These are phyloP conservation scores for Incumbomyces lentus DNA, from an alignment of 2,329 filamentous ascomycete genomes.

Conservation along the genomic window DNA sequence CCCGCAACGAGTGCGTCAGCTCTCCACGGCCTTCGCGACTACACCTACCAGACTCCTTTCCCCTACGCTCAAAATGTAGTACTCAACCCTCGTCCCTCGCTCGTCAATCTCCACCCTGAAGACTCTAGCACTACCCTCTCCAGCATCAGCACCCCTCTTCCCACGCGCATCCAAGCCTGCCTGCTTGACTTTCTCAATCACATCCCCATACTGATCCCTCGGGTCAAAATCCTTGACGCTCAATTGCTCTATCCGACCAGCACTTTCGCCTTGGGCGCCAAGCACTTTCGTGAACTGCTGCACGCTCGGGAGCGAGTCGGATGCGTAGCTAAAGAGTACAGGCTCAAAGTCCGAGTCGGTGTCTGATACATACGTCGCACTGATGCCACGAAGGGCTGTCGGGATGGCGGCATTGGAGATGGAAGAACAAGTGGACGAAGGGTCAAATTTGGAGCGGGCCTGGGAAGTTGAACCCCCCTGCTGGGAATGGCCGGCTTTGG, in stretches of 20 bases:
- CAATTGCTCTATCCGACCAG: constrained; percentile 52
- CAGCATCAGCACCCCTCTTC: neutral
- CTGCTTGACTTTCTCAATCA: constrained; percentile 44
- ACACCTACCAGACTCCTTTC: constrained; percentile 60
- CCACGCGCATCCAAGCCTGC: constrained; percentile 10
- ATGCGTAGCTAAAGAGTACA: constrained; percentile 56
- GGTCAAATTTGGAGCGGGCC: constrained; percentile 12
- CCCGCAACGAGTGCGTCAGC: constrained; percentile 32
- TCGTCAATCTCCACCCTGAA: constrained; percentile 56
- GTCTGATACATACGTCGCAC: constrained; percentile 49
- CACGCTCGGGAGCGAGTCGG: constrained; percentile 30
- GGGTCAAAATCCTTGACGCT: constrained; percentile 64
- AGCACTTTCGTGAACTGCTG: constrained; percentile 63
- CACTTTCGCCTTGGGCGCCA: constrained; percentile 31
- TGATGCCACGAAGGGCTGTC: constrained; percentile 46
- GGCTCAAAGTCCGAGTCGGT: constrained; percentile 77
- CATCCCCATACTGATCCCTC: constrained; percentile 55
- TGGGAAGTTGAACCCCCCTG: constrained; percentile 17
- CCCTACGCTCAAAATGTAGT: constrained; percentile 64
- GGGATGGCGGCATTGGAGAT: constrained; percentile 22
- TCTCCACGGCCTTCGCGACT: constrained; percentile 70
- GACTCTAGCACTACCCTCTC: constrained; percentile 55
- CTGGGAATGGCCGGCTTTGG: constrained; percentile 23
- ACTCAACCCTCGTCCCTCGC: constrained; percentile 42
- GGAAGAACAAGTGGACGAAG: constrained; percentile 5